Evolutionary conservation across 345 rosid species (phyloP).

Genomic region (Ricinus communis): DNA sequence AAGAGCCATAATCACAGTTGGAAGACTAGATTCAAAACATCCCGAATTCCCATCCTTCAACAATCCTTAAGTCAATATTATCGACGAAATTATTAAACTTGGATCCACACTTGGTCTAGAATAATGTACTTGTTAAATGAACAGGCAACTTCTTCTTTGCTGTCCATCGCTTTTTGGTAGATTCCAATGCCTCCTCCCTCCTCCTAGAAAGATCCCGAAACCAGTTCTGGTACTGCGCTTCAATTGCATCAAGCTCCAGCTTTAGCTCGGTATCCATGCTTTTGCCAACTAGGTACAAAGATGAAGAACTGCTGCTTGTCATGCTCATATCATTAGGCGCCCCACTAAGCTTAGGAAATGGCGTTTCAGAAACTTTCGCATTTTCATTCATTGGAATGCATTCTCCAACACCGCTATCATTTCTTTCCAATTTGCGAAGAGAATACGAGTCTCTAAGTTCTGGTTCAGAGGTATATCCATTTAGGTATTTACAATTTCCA

Average conservation of each 20-base stretch:
- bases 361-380: conserved; percentile 23
- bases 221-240: conserved; percentile 22
- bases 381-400: conserved; percentile 23
- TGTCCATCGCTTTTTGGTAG: conserved; percentile 24
- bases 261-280: conserved; percentile 19
- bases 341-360: conserved; percentile 32
- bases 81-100: no score
- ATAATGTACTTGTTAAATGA: conserved; percentile 15
- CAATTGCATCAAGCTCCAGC: conserved; percentile 19
- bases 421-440: conserved; percentile 25
- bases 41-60: no score
- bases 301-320: no score
- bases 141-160: conserved; percentile 21
- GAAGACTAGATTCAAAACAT: no score
- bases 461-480: conserved; percentile 27
- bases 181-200: conserved; percentile 24
- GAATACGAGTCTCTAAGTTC: conserved; percentile 33
- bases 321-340: conserved; percentile 19
- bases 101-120: not conserved
- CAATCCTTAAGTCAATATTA: not conserved
- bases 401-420: conserved; percentile 27
- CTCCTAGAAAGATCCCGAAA: conserved; percentile 24
- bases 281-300: not conserved
- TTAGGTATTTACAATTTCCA: conserved; percentile 28
- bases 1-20: no score